Conservation (phyloP, 495 filamentous ascomycete genomes). For the Gamarada debralockiae region DNA sequence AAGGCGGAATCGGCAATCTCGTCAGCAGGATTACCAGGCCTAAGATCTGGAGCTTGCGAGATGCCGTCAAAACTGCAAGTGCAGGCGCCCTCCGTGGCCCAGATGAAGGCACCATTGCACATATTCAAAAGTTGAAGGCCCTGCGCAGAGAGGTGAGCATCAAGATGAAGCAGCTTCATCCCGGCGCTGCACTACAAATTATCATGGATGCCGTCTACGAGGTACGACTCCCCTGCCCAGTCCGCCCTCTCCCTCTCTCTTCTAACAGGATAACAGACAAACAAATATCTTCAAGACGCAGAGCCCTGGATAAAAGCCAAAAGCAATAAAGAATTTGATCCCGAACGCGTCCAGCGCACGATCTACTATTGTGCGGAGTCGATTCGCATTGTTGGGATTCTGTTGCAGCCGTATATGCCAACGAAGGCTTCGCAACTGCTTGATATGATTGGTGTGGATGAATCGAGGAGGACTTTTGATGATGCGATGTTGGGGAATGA, state of each 20-base stretch:
- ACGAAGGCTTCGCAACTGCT: slow-evolving; percentile 69
- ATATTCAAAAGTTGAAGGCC: slow-evolving; percentile 32
- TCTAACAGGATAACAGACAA: slow-evolving; percentile 50
- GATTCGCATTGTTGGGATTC: slow-evolving; percentile 75
- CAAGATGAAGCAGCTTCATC: slow-evolving; percentile 62
- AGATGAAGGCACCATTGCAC: slow-evolving; percentile 4
- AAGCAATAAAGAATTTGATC: slow-evolving; percentile 3
- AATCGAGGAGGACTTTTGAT: slow-evolving; percentile 51
- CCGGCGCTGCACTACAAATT: slow-evolving; percentile 57
- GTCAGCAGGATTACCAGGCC: slow-evolving; percentile 62
- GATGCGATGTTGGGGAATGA: slow-evolving; percentile 58
- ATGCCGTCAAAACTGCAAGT: slow-evolving; percentile 44
- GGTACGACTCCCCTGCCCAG: slow-evolving; percentile 34
- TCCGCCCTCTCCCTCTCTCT: too few relatives aligned
- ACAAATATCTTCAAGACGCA: slow-evolving; percentile 58
- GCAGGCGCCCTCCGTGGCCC: background rate
- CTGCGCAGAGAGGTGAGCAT: slow-evolving; percentile 38
- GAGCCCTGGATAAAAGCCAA: slow-evolving; percentile 52
- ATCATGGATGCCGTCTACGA: slow-evolving; percentile 61
- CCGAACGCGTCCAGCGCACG: slow-evolving; percentile 28
- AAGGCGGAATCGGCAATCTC: slow-evolving; percentile 75
- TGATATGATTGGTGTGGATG: slow-evolving; percentile 71
- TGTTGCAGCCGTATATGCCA: slow-evolving; percentile 91
- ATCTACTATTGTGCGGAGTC: slow-evolving; percentile 73
- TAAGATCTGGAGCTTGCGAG: slow-evolving; percentile 60